Conservation (phyloP, 345 rosid species). For the Pistacia vera region DNA sequence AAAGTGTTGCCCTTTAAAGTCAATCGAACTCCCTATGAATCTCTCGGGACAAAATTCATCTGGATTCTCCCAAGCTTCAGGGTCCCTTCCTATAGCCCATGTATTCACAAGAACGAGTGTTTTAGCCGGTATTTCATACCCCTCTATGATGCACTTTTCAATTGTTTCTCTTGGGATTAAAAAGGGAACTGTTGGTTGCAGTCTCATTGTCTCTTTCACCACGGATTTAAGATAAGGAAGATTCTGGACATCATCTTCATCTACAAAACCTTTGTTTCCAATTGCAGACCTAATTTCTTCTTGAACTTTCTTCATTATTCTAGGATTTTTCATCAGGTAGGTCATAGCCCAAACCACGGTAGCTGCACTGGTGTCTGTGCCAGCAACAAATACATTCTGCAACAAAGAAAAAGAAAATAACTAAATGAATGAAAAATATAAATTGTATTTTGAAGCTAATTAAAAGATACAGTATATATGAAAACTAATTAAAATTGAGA, state of each 20-base stretch:
- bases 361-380: conserved; percentile 29
- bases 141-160: conserved; percentile 14
- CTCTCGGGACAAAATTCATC: conserved; percentile 31
- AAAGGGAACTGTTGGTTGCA: conserved; percentile 30
- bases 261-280: conserved; percentile 22
- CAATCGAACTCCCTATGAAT: conserved; percentile 22
- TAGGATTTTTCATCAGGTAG: conserved; percentile 28
- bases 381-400: conserved; percentile 35
- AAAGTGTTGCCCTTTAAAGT: conserved; percentile 27
- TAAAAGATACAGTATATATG: too few relatives aligned
- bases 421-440: neutral
- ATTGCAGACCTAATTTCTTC: conserved; percentile 21
- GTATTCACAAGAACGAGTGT: conserved; percentile 26
- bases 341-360: conserved; percentile 38
- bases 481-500: neutral
- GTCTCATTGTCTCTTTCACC: conserved; percentile 35
- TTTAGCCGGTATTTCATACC: conserved; percentile 25
- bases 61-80: conserved; percentile 27
- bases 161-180: conserved; percentile 30
- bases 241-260: conserved; percentile 24
- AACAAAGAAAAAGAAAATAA: neutral
- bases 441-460: neutral
- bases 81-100: conserved; percentile 40
- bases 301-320: conserved; percentile 29
- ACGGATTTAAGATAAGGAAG: conserved; percentile 32